Evolutionary conservation across 805 yeast genomes (phyloP), one percentile per base, ranked within the genome.

Genomic region (Starmerella potacharoeniae): DNA sequence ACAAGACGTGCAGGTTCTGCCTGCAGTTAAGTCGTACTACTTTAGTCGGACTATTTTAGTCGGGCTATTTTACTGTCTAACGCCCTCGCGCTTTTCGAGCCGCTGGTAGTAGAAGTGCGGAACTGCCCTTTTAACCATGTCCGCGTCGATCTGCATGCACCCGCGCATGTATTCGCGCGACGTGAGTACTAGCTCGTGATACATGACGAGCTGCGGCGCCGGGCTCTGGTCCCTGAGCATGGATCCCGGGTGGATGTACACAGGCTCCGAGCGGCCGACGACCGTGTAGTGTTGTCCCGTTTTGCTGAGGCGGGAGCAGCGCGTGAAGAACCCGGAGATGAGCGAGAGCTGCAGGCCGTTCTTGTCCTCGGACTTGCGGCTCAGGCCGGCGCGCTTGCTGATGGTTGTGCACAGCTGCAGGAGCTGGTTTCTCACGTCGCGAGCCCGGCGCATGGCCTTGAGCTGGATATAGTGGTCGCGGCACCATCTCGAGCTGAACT

Each of bases 161-260:
- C 91, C 83, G 60, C 84, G 76, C 87, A 91, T 86, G 68, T 82
- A 91, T 71, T 90, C 97, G 67, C 84, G 86, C 30, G 88, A 77
- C 0, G 98, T 91, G 48, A 84, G 69, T 52, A 91, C 84, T 62
- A 91, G 72, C 60, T 91, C 95, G 63, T 90, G 89, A 66, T 87
- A 93, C n/a, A 91, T 71, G 5, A 93, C 72, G 51, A 79, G 71
- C 60, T 79, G 82, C 4, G 91, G 84, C 0, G 90, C 91, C 60
- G 88, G 74, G 34, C 89, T 29, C 22, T 91, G 93, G 56, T 79
- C 81, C 64, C 78, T 80, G 34, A 91, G 66, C 0, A 82, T 78
- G 0, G 95, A 85, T 0, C 95, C 83, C 0, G 98, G 97, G 64
- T 91, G 97, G 37, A 91, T 74, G 64, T 73, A 77, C 1, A 87